Conservation (phyloP, 208 protist genomes). For the Crithidia sp. region DNA sequence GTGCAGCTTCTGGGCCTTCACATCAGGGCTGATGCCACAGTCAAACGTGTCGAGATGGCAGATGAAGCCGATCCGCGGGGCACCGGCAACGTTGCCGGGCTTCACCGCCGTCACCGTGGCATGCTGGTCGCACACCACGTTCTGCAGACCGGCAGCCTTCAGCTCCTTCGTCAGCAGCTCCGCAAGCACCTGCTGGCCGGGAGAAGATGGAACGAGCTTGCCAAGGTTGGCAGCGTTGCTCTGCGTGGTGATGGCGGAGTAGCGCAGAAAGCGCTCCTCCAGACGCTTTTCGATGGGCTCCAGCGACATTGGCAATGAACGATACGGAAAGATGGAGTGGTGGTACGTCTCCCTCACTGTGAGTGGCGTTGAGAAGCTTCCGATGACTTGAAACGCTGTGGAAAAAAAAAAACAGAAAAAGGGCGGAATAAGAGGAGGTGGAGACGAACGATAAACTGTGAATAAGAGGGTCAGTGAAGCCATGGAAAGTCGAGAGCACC, state of each 20-base stretch:
- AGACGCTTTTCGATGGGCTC: slow-evolving; percentile 58
- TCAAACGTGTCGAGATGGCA: slow-evolving; percentile 89
- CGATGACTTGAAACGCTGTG: no score
- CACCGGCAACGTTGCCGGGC: slow-evolving; percentile 52
- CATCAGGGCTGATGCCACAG: slow-evolving; percentile 67
- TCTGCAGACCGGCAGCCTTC: slow-evolving; percentile 38
- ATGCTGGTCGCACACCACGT: slow-evolving; percentile 69
- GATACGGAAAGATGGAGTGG: background rate
- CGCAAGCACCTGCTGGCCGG: slow-evolving; percentile 83
- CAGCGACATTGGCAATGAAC: slow-evolving; percentile 14
- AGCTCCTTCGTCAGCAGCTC: slow-evolving; percentile 79
- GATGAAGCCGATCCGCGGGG: slow-evolving; percentile 83
- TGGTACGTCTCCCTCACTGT: no score
- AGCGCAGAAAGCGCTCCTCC: slow-evolving; percentile 77
- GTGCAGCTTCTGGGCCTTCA: slow-evolving; percentile 70
- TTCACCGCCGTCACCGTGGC: slow-evolving; percentile 85
- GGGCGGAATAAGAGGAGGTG: no score
- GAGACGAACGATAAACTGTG: no score
- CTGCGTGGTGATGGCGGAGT: slow-evolving; percentile 77
- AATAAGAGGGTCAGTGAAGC: no score
- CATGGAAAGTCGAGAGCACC: no score
- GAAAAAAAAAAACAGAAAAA: no score
- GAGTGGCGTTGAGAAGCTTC: no score
- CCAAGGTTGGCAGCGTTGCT: slow-evolving; percentile 65
- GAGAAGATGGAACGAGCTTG: slow-evolving; percentile 69